Conservation (phyloP, 768 basidiomycete genomes). For the Saitozyma sp. region DNA sequence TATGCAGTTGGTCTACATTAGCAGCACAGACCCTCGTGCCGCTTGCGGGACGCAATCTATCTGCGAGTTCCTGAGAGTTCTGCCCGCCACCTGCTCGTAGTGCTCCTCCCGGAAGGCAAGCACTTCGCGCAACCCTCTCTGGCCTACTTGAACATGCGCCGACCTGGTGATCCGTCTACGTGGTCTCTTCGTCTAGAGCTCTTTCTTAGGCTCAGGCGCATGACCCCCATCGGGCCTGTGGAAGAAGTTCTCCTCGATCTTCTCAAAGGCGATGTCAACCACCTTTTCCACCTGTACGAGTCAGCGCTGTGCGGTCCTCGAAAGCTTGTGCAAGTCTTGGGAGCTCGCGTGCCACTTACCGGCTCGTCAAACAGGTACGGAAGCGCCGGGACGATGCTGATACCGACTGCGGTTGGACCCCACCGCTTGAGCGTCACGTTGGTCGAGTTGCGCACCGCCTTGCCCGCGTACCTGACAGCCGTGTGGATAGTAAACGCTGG, state of each 20-base stretch:
- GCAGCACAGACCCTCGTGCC: too few species aligned
- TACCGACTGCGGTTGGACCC: slow-evolving; percentile 50
- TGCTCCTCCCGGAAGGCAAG: too few species aligned
- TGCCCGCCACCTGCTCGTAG: too few species aligned
- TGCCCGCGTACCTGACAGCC: slow-evolving; percentile 46
- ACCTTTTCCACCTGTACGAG: slow-evolving; percentile 31
- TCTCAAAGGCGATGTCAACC: slow-evolving; percentile 46
- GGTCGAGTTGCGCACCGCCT: slow-evolving; percentile 43
- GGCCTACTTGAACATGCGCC: too few species aligned
- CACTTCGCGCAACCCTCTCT: too few species aligned
- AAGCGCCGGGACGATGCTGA: slow-evolving; percentile 48
- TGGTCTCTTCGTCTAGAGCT: not conserved
- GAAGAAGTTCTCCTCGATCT: slow-evolving; percentile 40
- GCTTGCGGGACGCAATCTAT: too few species aligned
- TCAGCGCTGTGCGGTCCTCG: not conserved
- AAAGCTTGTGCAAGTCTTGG: not conserved
- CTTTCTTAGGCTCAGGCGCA: not conserved
- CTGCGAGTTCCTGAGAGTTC: too few species aligned
- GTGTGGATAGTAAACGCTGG: slow-evolving; percentile 54
- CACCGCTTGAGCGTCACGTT: slow-evolving; percentile 45
- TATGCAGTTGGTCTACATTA: too few species aligned
- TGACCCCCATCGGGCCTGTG: not conserved
- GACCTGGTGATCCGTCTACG: too few species aligned
- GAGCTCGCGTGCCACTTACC: slow-evolving; percentile 21
- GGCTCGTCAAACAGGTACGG: slow-evolving; percentile 53